phyloP scores from a whole-genome alignment of 2,329 filamentous ascomycete species.

The Grosmannia clavigera region DNA sequence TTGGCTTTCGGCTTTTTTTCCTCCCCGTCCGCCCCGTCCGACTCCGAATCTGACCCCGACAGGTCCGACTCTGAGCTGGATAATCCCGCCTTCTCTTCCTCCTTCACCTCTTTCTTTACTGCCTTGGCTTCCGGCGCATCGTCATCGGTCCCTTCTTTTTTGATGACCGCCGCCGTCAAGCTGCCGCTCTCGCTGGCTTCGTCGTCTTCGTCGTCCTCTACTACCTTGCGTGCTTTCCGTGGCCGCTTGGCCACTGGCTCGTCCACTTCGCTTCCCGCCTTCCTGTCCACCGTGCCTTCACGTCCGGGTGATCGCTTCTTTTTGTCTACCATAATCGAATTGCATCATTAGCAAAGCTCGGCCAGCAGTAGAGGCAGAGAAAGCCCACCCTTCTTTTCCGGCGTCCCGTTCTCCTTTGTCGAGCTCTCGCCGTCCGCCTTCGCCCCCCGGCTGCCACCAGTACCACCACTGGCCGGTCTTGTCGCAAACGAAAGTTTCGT shows the following conservation, averaged over 20 bases:
- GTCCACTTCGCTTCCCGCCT: conserved; percentile 34
- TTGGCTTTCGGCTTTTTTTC: conserved; percentile 35
- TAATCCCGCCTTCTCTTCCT: conserved; percentile 35
- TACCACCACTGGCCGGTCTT: conserved; percentile 9
- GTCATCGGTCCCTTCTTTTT: conserved; percentile 1
- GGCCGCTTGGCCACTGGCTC: conserved; percentile 49
- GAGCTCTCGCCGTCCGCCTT: background rate
- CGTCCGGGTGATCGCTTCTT: conserved; percentile 9
- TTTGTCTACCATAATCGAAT: background rate
- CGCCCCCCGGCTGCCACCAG: background rate
- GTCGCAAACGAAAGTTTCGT: conserved; percentile 67
- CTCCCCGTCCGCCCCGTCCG: conserved; percentile 34
- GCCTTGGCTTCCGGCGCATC: conserved; percentile 15
- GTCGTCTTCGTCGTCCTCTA: conserved; percentile 43
- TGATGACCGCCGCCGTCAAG: background rate
- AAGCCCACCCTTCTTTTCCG: conserved; percentile 16
- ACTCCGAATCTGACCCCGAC: conserved; percentile 23
- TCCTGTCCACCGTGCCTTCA: conserved; percentile 14
- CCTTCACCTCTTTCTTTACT: conserved; percentile 18
- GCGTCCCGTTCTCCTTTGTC: conserved; percentile 25
- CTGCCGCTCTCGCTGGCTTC: background rate
- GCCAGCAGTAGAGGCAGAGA: no score
- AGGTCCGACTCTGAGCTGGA: background rate
- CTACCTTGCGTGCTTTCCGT: conserved; percentile 31
- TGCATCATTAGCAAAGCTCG: conserved; percentile 17